These are phyloP conservation scores for Gnaphalium uliginosum DNA, from an alignment of 129 eudicot species.

Conservation along the genomic window DNA sequence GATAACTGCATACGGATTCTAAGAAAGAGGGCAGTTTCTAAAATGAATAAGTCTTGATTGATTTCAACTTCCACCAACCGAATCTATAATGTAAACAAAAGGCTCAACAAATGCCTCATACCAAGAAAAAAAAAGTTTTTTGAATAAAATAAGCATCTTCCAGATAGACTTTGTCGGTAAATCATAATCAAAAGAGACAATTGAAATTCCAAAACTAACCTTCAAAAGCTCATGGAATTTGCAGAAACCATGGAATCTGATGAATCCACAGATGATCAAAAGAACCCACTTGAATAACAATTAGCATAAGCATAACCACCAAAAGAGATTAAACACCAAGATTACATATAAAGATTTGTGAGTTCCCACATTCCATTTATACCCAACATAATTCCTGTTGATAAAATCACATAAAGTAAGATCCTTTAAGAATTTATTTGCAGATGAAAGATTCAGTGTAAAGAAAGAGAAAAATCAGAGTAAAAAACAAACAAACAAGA, in stretches of 20 bases:
- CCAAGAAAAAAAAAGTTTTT: not conserved
- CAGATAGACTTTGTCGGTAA: conserved; percentile 39
- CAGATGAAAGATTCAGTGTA: conserved; percentile 29
- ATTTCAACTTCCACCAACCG: conserved; percentile 34
- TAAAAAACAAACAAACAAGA: conserved; percentile 19
- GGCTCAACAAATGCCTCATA: conserved; percentile 28
- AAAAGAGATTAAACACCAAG: conserved; percentile 20
- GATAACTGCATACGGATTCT: conserved; percentile 1
- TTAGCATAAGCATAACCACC: conserved; percentile 39
- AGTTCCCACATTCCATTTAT: conserved; percentile 49
- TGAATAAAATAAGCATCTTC: conserved; percentile 28
- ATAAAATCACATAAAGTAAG: conserved; percentile 13
- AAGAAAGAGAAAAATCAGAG: conserved; percentile 20
- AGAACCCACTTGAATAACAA: conserved; percentile 37
- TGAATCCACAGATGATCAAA: conserved; percentile 50
- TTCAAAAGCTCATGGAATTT: conserved; percentile 45
- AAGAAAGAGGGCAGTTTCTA: conserved; percentile 3
- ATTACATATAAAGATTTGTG: conserved; percentile 36
- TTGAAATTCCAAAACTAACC: conserved; percentile 35
- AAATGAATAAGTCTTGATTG: conserved; percentile 21
- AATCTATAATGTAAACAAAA: conserved; percentile 19
- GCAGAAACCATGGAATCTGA: conserved; percentile 46
- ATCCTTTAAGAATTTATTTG: conserved; percentile 24
- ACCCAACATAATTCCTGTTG: conserved; percentile 25
- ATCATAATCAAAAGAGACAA: not conserved